Evolutionary conservation across 1,284 basidiomycete genomes (phyloP).

Genomic region (Afroboletus lepidellus): DNA sequence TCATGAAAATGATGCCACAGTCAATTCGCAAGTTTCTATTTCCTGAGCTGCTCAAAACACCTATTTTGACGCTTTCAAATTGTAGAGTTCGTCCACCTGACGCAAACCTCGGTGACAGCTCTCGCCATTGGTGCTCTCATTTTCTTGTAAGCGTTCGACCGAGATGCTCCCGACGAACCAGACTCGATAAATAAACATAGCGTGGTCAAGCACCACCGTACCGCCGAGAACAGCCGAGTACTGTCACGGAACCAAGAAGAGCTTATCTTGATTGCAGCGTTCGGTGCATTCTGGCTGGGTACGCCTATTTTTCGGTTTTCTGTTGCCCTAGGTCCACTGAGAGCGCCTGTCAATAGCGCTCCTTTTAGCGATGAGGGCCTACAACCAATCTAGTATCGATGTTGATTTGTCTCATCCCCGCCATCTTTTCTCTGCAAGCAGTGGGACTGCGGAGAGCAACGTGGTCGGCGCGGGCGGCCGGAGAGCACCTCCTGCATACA

Average conservation of each 20-base stretch:
- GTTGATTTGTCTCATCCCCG: slow-evolving; percentile 32
- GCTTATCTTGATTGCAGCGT: slow-evolving; percentile 61
- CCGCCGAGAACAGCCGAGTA: slow-evolving; percentile 43
- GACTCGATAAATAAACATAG: slow-evolving; percentile 9
- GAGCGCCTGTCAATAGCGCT: slow-evolving; percentile 32
- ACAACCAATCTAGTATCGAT: slow-evolving; percentile 29
- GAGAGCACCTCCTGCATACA: slow-evolving; percentile 19
- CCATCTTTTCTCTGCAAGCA: slow-evolving; percentile 34
- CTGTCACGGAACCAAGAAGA: slow-evolving; percentile 71
- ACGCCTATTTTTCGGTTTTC: slow-evolving; percentile 25
- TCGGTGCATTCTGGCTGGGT: slow-evolving; percentile 76
- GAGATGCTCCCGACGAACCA: neutral
- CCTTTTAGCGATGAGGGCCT: slow-evolving; percentile 47
- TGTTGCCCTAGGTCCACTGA: slow-evolving; percentile 6
- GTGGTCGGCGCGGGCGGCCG: slow-evolving; percentile 34
- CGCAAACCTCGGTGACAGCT: slow-evolving; percentile 70
- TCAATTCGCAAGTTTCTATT: slow-evolving; percentile 42
- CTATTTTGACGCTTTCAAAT: slow-evolving; percentile 8
- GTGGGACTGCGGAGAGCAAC: slow-evolving; percentile 35
- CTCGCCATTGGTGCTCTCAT: slow-evolving; percentile 61
- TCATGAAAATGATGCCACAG: slow-evolving; percentile 37
- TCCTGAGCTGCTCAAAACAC: slow-evolving; percentile 3
- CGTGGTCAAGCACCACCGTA: slow-evolving; percentile 63
- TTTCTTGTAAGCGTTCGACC: slow-evolving; percentile 51
- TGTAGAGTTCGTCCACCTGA: slow-evolving; percentile 64